Base-by-base conservation (phyloP, 805 yeast species). In the Ogataea sp. region DNA sequence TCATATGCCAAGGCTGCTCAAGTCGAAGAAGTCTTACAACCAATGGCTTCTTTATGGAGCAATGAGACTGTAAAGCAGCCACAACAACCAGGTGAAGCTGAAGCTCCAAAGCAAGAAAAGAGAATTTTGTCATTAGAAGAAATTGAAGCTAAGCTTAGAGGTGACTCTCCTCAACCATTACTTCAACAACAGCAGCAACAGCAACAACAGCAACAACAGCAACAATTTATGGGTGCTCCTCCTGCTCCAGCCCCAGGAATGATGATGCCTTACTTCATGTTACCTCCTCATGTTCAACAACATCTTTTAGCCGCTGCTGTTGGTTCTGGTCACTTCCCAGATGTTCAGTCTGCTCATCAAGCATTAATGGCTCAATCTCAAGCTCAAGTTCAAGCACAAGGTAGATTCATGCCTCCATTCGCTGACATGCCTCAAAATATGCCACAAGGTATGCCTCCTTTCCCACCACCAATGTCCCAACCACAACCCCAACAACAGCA, bases 91-190 rank as follows among this genome's bases (percentile, higher is more conserved):
- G 34, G 52, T 25, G 31, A 47, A 35, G 17, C 35, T 21, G 43
- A 18, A 33, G 32, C 52, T 17, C 49, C 44, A 17, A 43, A 46
- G 40, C 26, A 53, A 43, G 49, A 47, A 38, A 67, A 67, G 48
- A 72, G 71, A 49, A 70, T 81, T 18, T 61, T 83, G 49, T 82
- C 95, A 10, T 67, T 86, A 56, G 90, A 83, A 56, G 94, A 88
- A 50, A 74, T 88, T 47, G 96, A 88, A 62, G 86, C 95, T 8
- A 86, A 78, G 51, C 66, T 81, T 55, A 65, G 78, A 43, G 68
- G 72, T 5, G 48, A 40, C 38, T 61, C 43, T 39, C 55, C 43
- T 32, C 56, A 45, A 24, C 59, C 45, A 26, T 50, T 46, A 25
- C 43, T 17, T 6, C 57, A 44, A 33, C 56, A 45, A 26, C 59